Evolutionary conservation across 768 basidiomycete genomes (phyloP), one percentile per base, ranked within the genome.

Genomic region (Phaffia australis): DNA sequence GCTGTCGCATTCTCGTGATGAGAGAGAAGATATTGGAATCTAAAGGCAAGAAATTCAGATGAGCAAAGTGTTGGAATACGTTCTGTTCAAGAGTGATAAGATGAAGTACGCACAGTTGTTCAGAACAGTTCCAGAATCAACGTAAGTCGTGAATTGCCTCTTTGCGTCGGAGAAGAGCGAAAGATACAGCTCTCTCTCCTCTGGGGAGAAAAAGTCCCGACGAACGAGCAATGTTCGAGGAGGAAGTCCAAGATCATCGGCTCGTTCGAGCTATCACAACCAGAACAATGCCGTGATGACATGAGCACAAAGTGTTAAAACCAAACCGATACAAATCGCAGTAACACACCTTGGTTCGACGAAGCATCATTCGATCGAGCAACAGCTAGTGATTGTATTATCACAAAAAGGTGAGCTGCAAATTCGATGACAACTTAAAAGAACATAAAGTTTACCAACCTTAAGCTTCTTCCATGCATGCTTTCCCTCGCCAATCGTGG

Each of bases 211-310:
- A 76, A 87, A 88, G 75, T 98, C 94, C 60, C 85, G 80, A 54
- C 90, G 83, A 65, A 99, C 85, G 57, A 88, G 81, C 25, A 99
- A 87, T 0, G 85, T 92, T 49, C 95, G 82, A 8, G 95, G 95
- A 9, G 95, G 95, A 23, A 98, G 78, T 7, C 91, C 95, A 27
- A 99, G 83, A 75, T 99, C 95, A 73, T 99, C 95, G 1, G 94
- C 94, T 64, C 87, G 83, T 83, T 99, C 88, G 55, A 97, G 80
- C 86, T 97, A 78, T 21, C 25, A 3, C 29, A 15, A 19, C 46
- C n/a, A n/a, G 25, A 0, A 21, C 9, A 47, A 21, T 27, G 18
- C 32, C 14, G 47, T 19, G 11, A 21, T 5, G 11, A 32, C 18
- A n/a, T 29, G 21, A 32, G 27, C 23, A 58, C 18, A 32, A 58